A percentile compares a stretch with the other conserved stretches of the same genome.
These are phyloP conservation scores for Sequoia sempervirens DNA, from an alignment of 75 land plant genomes.

Conservation along the genomic window DNA sequence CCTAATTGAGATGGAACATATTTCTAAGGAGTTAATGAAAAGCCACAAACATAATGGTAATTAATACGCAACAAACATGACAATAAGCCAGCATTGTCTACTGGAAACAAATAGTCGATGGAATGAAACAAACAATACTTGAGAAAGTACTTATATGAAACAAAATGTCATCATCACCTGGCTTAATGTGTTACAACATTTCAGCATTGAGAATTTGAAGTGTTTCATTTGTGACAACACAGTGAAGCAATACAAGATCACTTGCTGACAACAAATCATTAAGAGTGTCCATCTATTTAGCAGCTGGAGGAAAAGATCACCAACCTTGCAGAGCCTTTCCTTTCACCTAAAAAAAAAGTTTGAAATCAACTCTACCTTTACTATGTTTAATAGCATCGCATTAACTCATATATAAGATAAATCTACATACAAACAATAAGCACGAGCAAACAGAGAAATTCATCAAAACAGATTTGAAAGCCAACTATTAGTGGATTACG, in stretches of 20 bases:
- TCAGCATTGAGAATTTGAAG: slow-evolving; percentile 89
- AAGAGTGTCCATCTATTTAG: slow-evolving; percentile 77
- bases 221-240: slow-evolving; percentile 87
- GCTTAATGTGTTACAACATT: slow-evolving; percentile 85
- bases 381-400: neutral
- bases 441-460: neutral
- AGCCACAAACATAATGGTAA: neutral
- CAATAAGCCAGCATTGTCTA: neutral
- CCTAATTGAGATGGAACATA: neutral
- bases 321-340: slow-evolving; percentile 43
- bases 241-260: slow-evolving; percentile 91
- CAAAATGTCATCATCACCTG: slow-evolving; percentile 40
- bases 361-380: neutral
- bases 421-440: neutral
- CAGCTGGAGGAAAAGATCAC: slow-evolving; percentile 72
- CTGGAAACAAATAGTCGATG: neutral
- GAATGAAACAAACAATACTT: neutral
- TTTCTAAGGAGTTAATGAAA: neutral
- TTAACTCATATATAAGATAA: neutral
- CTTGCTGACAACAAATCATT: slow-evolving; percentile 94
- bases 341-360: slow-evolving; percentile 37
- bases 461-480: neutral
- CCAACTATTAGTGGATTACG: no score
- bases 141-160: neutral
- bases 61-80: neutral